Conservation (phyloP, 306 rosid genomes). For the Acacia acuminata region DNA sequence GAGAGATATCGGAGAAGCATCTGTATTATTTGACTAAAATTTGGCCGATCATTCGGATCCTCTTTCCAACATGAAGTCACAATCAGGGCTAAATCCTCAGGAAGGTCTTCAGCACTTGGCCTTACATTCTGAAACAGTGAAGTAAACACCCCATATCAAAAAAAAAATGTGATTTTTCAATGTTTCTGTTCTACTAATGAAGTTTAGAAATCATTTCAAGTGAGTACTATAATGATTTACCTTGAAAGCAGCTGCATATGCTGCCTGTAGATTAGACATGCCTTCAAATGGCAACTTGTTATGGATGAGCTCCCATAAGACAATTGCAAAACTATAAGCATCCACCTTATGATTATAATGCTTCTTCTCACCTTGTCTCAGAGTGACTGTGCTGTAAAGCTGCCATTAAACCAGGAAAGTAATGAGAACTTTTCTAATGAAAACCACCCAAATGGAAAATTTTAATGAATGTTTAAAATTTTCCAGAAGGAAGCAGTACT, state of each 20-base stretch:
- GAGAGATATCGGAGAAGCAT: slow-evolving; percentile 80
- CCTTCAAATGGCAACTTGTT: slow-evolving; percentile 93
- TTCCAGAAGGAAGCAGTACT: slow-evolving; percentile 51
- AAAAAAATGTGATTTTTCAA: neutral
- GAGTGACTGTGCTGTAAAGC: slow-evolving; percentile 97
- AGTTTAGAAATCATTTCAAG: neutral
- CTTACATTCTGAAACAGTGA: slow-evolving; percentile 68
- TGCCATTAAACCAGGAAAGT: slow-evolving; percentile 41
- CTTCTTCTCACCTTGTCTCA: slow-evolving; percentile 94
- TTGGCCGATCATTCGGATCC: slow-evolving; percentile 79
- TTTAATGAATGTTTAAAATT: slow-evolving; percentile 4
- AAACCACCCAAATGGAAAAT: slow-evolving; percentile 3
- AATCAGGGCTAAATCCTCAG: slow-evolving; percentile 65
- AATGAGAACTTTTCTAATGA: slow-evolving; percentile 28
- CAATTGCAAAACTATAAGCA: slow-evolving; percentile 96
- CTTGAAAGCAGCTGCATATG: slow-evolving; percentile 98
- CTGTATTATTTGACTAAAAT: slow-evolving; percentile 79
- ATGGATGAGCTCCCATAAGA: slow-evolving; percentile 93
- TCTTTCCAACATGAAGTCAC: slow-evolving; percentile 93
- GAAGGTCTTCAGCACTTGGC: slow-evolving; percentile 85
- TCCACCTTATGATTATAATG: slow-evolving; percentile 96
- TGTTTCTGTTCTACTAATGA: neutral
- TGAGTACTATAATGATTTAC: slow-evolving; percentile 38
- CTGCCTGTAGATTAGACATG: slow-evolving; percentile 98
- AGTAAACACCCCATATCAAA: neutral